Percentiles rank a stretch among this genome's conserved stretches.
Conservation (phyloP, 164 flowering plant species). For the Cinnamomum chago region DNA sequence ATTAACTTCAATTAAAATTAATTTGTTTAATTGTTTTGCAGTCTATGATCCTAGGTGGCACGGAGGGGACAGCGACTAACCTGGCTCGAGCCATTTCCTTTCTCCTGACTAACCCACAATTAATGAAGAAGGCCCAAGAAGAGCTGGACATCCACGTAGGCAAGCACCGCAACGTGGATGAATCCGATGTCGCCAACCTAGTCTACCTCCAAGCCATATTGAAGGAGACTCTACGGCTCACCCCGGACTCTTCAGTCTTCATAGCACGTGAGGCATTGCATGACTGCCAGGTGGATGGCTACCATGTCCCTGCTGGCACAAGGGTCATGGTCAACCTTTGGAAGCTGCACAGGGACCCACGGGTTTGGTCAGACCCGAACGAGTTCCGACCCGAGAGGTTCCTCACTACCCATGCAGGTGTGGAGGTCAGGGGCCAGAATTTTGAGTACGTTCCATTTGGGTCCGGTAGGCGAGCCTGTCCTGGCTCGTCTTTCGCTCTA, state of each 20-base stretch:
- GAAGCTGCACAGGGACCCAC: background rate
- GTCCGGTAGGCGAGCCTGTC: background rate
- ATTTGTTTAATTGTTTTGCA: background rate
- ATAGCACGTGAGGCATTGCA: background rate
- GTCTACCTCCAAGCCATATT: background rate
- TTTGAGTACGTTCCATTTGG: slow-evolving; percentile 2
- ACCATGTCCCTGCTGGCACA: background rate
- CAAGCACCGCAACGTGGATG: background rate
- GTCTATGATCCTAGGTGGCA: background rate
- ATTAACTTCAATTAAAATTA: background rate
- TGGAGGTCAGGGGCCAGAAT: background rate
- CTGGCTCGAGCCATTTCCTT: background rate
- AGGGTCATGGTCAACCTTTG: background rate
- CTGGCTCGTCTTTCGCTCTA: background rate
- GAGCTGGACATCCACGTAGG: slow-evolving; percentile 3
- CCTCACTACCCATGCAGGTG: background rate
- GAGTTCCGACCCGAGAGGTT: slow-evolving; percentile 1
- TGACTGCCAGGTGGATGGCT: background rate
- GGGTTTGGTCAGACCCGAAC: background rate
- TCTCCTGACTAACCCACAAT: background rate
- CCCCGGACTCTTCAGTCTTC: background rate
- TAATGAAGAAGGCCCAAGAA: background rate
- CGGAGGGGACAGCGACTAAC: background rate
- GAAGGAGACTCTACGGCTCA: background rate
- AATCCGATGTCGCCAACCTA: background rate